Percentiles rank a stretch among this genome's conserved stretches.
Conservation (phyloP, 192 early-diverging fungal species). For the Allomyces arbusculus region DNA sequence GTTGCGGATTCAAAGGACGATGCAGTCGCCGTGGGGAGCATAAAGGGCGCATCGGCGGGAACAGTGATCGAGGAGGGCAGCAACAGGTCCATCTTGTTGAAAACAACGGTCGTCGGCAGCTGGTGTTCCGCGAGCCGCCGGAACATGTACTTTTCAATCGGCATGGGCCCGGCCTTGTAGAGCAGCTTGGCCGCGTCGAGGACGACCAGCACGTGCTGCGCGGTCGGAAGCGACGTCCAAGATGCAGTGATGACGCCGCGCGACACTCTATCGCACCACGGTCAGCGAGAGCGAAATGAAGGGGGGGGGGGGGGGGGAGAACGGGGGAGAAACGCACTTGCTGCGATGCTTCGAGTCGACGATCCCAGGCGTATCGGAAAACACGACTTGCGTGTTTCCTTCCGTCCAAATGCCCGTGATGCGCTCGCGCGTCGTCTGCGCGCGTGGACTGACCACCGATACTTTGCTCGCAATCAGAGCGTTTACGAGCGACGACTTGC, state of each 20-base stretch:
- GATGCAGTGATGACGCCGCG: not conserved
- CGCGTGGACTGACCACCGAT: not conserved
- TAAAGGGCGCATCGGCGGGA: too few species aligned
- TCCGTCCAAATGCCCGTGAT: not conserved
- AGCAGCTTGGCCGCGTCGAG: not conserved
- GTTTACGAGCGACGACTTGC: not conserved
- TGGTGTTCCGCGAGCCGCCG: not conserved
- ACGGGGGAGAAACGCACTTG: not conserved
- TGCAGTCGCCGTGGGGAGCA: too few species aligned
- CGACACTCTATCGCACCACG: not conserved
- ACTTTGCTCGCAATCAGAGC: not conserved
- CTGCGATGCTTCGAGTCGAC: not conserved
- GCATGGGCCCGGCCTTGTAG: not conserved
- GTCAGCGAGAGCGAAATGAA: too few species aligned
- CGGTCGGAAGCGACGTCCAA: not conserved
- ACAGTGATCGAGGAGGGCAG: not conserved
- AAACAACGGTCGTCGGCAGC: not conserved
- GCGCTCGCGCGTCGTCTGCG: not conserved
- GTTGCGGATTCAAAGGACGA: too few species aligned
- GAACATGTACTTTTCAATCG: not conserved
- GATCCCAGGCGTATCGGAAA: not conserved
- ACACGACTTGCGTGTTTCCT: not conserved
- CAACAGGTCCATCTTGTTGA: not conserved
- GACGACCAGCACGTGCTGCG: not conserved
- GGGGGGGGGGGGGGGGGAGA: too few species aligned